A percentile compares a stretch with the other conserved stretches of the same genome.
Evolutionary conservation across 192 early-diverging fungal genomes (phyloP).

Genomic region (Rhizophagus sp.): DNA sequence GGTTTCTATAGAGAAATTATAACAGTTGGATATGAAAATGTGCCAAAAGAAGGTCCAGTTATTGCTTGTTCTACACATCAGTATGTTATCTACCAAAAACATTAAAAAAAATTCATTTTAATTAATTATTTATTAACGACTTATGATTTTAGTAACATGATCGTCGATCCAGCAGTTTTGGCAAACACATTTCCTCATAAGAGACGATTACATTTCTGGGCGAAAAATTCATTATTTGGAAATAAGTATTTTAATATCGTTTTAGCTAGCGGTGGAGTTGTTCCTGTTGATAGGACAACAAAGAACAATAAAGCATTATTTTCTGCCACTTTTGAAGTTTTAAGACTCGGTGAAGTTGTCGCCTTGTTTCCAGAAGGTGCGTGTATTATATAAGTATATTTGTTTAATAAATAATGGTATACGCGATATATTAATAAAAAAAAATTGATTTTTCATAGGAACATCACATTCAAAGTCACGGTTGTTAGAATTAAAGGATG

Average conservation of each 20-base stretch:
- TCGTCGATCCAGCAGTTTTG: constrained; percentile 48
- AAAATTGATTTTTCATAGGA: neutral
- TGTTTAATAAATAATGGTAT: too few relatives aligned
- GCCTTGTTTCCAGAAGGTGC: constrained; percentile 55
- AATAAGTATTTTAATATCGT: constrained; percentile 35
- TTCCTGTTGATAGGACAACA: constrained; percentile 52
- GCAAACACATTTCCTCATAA: constrained; percentile 43
- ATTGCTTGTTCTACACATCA: constrained; percentile 34
- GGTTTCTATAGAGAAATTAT: constrained; percentile 45
- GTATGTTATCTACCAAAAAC: constrained; percentile 24
- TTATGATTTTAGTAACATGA: constrained; percentile 45
- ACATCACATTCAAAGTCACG: constrained; percentile 41
- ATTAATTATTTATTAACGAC: too few relatives aligned
- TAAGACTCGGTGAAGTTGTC: constrained; percentile 46
- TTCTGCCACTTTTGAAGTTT: constrained; percentile 43
- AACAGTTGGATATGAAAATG: constrained; percentile 37
- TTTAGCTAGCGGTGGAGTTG: constrained; percentile 41
- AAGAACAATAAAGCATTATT: constrained; percentile 51
- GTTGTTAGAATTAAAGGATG: constrained; percentile 47
- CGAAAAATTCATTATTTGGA: constrained; percentile 50
- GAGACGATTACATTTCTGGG: constrained; percentile 53
- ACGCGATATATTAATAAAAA: neutral
- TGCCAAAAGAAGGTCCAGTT: constrained; percentile 40
- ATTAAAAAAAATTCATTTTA: neutral
- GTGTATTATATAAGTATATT: too few relatives aligned